Evolutionary conservation across 192 early-diverging fungal genomes (phyloP), one percentile per base, ranked within the genome.

Genomic region (Geranomyces variabilis): DNA sequence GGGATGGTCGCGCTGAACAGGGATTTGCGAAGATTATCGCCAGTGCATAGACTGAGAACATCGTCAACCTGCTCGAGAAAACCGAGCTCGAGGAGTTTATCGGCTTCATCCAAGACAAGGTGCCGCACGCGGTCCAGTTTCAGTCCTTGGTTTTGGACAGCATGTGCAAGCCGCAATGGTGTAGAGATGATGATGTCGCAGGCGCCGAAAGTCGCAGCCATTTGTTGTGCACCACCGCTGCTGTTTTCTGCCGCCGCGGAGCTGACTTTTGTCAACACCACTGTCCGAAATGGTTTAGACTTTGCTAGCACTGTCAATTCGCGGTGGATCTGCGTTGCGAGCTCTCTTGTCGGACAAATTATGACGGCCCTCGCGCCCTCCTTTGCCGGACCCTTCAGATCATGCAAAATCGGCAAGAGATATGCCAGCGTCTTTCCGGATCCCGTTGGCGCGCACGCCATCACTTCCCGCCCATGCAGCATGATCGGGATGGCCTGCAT

Each of bases 341-440:
- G 83, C 83, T 99, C 97, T 36, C 96, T 81, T 0, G 96, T 99
- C 0, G 97, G 97, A 22, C 96, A 90, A 19, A 99, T 90, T 61
- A 99, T 89, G 8, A 96, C 81, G 0, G 94, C 97, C 34, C 97
- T 87, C 70, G 92, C 90, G 17, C 94, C 94, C 10, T 83, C 80
- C 70, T 93, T 95, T 26, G 51, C 87, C 4, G 91, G 92, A 53
- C 83, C 83, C 47, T 93, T 90, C 33, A 99, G 74, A 49, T 90
- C 82, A 64, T 96, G 92, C 57, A 99, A 72, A 29, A 99, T 94
- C 0, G 96, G 94, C 28, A 99, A 79, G 45, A 96, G 67, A 65
- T 92, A 99, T 0, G 97, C 96, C 74, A 97, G 76, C 0, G 97
- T 99, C 80, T 99, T 99, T 75, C 97, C 97, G 6, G 95, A 96